Conservation (phyloP, 208 protist genomes). For the Crithidia thermophila region DNA sequence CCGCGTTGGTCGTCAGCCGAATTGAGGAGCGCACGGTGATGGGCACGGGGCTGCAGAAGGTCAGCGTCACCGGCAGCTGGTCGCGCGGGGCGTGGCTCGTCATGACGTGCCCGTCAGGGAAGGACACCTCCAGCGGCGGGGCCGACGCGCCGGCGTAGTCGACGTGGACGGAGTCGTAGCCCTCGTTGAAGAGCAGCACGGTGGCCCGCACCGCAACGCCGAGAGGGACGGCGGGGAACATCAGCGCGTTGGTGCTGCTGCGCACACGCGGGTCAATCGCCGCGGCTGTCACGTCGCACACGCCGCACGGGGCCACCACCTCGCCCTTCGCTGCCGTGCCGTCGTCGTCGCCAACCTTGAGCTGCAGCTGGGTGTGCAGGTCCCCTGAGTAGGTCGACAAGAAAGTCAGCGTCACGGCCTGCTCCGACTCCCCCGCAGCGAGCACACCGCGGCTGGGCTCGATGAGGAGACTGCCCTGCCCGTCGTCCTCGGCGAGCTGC, state of each 20-base stretch:
- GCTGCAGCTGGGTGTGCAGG: slow-evolving; percentile 35
- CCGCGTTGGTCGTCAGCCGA: slow-evolving; percentile 74
- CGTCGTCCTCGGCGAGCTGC: slow-evolving; percentile 9
- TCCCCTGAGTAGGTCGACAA: slow-evolving; percentile 41
- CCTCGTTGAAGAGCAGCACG: slow-evolving; percentile 91
- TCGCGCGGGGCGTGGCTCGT: slow-evolving; percentile 26
- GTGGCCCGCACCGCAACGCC: slow-evolving; percentile 63
- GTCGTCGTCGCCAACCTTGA: slow-evolving; percentile 62
- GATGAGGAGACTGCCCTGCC: slow-evolving; percentile 63
- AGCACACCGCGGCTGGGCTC: slow-evolving; percentile 64
- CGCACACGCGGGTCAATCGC: slow-evolving; percentile 80
- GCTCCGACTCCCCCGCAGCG: slow-evolving; percentile 32
- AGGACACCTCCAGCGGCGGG: slow-evolving; percentile 78
- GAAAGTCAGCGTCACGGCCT: slow-evolving; percentile 78
- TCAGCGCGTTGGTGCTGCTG: slow-evolving; percentile 75
- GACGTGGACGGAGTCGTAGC: slow-evolving; percentile 92
- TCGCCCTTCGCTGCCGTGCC: background rate
- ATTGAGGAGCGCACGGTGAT: slow-evolving; percentile 67
- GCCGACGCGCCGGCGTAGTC: slow-evolving; percentile 65
- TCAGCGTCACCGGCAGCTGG: slow-evolving; percentile 79
- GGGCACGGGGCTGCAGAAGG: slow-evolving; percentile 37
- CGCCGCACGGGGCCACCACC: slow-evolving; percentile 44
- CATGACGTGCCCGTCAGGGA: slow-evolving; percentile 70
- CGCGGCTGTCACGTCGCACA: slow-evolving; percentile 54
- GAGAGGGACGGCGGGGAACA: slow-evolving; percentile 90